Base-by-base conservation (phyloP, 1,139 yeast species). In the Debaryomyces psychrophilus region DNA sequence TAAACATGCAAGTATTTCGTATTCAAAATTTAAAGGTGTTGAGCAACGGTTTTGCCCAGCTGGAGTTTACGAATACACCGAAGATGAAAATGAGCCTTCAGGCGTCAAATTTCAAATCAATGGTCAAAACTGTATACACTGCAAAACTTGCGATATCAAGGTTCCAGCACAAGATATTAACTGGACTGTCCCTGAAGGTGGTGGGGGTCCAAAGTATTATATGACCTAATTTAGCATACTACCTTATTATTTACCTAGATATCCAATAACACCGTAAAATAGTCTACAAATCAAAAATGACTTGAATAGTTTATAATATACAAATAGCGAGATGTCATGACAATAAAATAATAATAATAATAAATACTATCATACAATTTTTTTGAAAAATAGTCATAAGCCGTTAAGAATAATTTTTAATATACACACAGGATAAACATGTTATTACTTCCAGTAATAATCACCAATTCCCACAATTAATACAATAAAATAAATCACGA, bases 131-230 rank as follows among this genome's bases (percentile, higher is more conserved):
- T 93, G 99, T 72, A 90, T 93, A 54, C 99, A 93, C 67, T 93
- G 99, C 72, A 93, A 93, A 69, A 92, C 98, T 1, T 93, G 99
- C 73, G 99, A 93, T 68, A 93, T 93, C 64, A 93, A 93, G 68
- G 95, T 87, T 12, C 99, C 99, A 8, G 77, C 90, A 0, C 97
- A 92, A 68, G 97, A 92, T 62, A 93, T 93, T 52, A 79, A 81
- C 61, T 93, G 99, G 99, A 80, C 84, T 7, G 96, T 90, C 12
- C 99, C 99, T 3, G 98, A 93, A 70, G 98, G 99, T 51, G 97
- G 98, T 33, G 98, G 87, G 62, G 99, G 99, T 8, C 99, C 99
- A 49, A 93, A 92, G 66, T 92, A 92, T 66, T 85, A 82, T 64
- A 81, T 86, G 85, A 81, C 90, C 2, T 86, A 62, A 60, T 18